phyloP scores from a whole-genome alignment of 2,329 filamentous ascomycete species.

The Ceratocystis colombiana region DNA sequence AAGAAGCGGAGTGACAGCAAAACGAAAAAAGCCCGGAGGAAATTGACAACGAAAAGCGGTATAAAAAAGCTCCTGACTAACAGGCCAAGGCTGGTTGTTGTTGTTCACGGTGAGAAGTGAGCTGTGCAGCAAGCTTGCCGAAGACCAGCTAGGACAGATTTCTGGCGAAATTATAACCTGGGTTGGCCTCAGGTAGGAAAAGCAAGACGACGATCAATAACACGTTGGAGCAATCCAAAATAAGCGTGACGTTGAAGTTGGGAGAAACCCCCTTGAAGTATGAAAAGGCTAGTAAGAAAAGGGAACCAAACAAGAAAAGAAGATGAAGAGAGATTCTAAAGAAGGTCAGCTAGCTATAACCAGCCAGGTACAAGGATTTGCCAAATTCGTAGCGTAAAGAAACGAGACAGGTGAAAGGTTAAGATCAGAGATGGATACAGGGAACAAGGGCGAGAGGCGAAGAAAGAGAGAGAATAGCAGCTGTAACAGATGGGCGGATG shows the following conservation, averaged over 20 bases:
- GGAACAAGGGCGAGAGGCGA: not conserved
- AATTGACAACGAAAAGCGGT: not conserved
- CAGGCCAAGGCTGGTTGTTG: not conserved
- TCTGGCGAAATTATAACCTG: not conserved
- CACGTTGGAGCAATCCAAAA: not conserved
- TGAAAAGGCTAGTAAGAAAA: not conserved
- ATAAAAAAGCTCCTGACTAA: not conserved
- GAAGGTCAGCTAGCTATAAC: conserved; percentile 3
- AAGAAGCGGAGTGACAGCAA: not conserved
- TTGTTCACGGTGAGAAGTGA: not conserved
- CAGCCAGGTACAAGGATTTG: conserved; percentile 12
- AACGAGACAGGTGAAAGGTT: not conserved
- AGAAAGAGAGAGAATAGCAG: not conserved
- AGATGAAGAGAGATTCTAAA: not conserved
- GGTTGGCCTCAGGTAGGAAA: not conserved
- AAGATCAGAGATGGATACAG: conserved; percentile 12
- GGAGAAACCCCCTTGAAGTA: not conserved
- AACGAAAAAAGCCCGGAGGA: not conserved
- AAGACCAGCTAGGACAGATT: not conserved
- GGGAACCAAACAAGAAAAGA: not conserved
- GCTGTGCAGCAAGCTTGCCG: not conserved
- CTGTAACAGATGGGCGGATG: not conserved
- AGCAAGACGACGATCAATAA: not conserved
- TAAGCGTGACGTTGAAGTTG: not conserved
- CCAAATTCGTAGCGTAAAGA: not conserved